phyloP scores from a whole-genome alignment of 257 asterid genomes.

The Cruciata laevipes region DNA sequence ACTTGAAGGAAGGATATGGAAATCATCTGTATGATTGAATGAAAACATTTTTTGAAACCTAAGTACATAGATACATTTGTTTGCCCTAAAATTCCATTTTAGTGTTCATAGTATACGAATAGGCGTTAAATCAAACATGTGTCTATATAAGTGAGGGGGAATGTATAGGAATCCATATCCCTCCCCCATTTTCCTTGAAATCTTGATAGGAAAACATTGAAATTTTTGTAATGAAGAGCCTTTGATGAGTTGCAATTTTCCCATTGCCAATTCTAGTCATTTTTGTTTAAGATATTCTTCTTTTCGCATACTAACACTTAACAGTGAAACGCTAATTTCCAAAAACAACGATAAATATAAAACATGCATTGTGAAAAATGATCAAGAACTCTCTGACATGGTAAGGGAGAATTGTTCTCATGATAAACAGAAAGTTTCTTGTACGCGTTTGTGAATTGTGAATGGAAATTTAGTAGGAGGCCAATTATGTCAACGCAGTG shows the following conservation, averaged over 20 bases:
- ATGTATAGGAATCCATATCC: slow-evolving; percentile 22
- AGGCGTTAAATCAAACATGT: slow-evolving; percentile 17
- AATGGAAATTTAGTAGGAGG: neutral
- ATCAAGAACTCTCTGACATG: neutral
- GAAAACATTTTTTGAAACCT: slow-evolving; percentile 12
- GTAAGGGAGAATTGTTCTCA: slow-evolving; percentile 20
- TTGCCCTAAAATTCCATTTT: slow-evolving; percentile 12
- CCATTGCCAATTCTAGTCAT: neutral
- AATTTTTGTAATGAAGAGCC: slow-evolving; percentile 17
- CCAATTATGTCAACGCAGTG: neutral
- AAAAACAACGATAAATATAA: no score
- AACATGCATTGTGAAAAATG: no score
- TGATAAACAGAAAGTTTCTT: neutral
- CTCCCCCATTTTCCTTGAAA: slow-evolving; percentile 8
- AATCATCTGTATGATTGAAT: slow-evolving; percentile 52
- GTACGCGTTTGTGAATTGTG: slow-evolving; percentile 13
- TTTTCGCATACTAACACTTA: neutral
- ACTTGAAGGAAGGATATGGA: slow-evolving; percentile 94
- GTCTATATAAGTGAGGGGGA: slow-evolving; percentile 14
- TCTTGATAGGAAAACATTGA: slow-evolving; percentile 8
- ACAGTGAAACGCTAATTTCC: no score
- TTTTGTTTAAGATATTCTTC: slow-evolving; percentile 12
- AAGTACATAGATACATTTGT: slow-evolving; percentile 20
- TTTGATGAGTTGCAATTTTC: slow-evolving; percentile 15
- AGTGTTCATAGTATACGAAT: slow-evolving; percentile 31